These are phyloP conservation scores for Eucalyptus curtisii DNA, from an alignment of 345 rosid species.

Conservation along the genomic window DNA sequence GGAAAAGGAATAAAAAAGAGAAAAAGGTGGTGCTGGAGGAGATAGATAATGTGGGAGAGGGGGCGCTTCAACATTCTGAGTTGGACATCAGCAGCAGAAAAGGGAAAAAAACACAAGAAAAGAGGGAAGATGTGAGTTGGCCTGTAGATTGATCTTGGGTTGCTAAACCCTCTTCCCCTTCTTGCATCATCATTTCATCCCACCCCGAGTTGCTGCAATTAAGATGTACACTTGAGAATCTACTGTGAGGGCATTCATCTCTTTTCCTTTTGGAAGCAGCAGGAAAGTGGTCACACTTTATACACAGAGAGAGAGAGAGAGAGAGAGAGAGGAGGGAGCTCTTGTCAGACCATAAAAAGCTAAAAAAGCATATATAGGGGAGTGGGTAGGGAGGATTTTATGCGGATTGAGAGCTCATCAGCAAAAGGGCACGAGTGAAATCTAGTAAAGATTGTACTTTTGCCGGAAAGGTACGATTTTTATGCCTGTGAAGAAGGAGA, in stretches of 20 bases:
- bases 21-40: neutral
- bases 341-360: neutral
- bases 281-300: neutral
- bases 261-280: neutral
- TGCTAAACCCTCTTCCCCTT: neutral
- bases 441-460: neutral
- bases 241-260: neutral
- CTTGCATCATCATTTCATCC: neutral
- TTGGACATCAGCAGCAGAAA: neutral
- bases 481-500: constrained; percentile 6
- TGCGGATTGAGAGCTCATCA: neutral
- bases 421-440: neutral
- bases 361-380: neutral
- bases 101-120: neutral
- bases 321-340: neutral
- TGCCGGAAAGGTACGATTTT: neutral
- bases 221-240: neutral
- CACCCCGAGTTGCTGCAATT: neutral
- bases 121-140: neutral
- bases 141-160: neutral
- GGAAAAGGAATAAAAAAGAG: neutral
- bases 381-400: neutral
- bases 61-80: neutral
- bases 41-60: neutral
- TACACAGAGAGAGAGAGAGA: neutral